Base-by-base conservation (phyloP, 176 grass and related monocot genomes). In the Lolium perenne region DNA sequence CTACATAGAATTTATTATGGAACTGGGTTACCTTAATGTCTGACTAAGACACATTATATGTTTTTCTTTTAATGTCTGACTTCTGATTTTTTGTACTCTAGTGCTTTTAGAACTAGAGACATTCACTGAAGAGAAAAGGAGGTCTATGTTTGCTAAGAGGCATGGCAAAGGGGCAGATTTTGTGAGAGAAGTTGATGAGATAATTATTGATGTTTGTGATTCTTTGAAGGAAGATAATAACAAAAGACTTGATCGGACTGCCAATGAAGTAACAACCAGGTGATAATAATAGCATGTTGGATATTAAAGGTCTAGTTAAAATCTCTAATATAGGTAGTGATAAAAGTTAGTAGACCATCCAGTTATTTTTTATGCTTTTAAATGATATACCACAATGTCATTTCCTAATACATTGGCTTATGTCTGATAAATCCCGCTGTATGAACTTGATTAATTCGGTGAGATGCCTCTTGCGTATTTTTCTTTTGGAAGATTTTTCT, bases 101-200 rank as follows among this genome's bases (percentile, higher is more conserved):
- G 41, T 45, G 41, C 41, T 45, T 5, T 45, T 92, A 82, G 96
- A 98, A 77, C 86, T 98, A 17, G 96, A 98, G 89, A 86, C 90
- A 82, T 98, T 98, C 88, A 95, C 91, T 29, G 93, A 98, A 80
- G 96, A 98, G 70, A 98, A 98, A 91, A 95, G 89, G 87, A 95
- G 90, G 77, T 89, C 86, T 70, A 68, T 98, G 56, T 87, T 94
- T 76, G 76, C 92, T 80, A 95, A 91, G 59, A 71, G 90, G 46
- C 96, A 98, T 35, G 93, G 96, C 69, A 98, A 95, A 94, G 96
- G 93, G 74, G 89, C 93, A 78, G 96, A 98, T 90, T 98, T 98
- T 91, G 82, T 92, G 66, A 91, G 93, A 88, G 96, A 93, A 48
- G 87, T 98, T 72, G 93, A 91, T 83, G 96, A 98, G 75, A 98